Evolutionary conservation across 352 stramenopile species (phyloP), one percentile per base, ranked within the genome.

Genomic region (Chrysophaeum taylorii): DNA sequence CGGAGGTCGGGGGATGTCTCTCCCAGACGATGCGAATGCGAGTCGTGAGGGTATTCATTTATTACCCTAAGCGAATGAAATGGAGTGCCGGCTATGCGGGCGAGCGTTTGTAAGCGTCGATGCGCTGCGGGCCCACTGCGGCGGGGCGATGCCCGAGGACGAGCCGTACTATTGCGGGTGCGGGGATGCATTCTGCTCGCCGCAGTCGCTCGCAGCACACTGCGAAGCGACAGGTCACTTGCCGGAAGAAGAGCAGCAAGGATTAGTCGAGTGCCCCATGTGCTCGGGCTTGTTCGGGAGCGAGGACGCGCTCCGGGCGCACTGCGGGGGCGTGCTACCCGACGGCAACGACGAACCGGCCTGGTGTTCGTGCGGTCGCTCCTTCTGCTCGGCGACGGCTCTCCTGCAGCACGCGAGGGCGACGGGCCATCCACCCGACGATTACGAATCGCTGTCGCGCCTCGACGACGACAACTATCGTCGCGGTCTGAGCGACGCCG

Each of bases 381-480:
- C 23, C n/a, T 62, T 62, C 50, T 62, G 50, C 50, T 37, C 15
- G 5, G 23, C 50, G 25, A 5, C 15, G 5, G 50, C 50, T 12
- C 50, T 62, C 25, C 4, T 62, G 25, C 2, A 25, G 50, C 50
- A 62, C 50, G n/a, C 50, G 15, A 21, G 23, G 50, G 50, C 50
- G 23, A 29, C 45, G 23, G 4, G 15, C 15, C 15, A 2, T 25
- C 35, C n/a, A 36, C 23, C 27, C 23, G 45, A 16, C 18, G 12
- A 27, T 25, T 62, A 62, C 50, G 50, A 62, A 31, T 25, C 23
- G 50, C 50, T 62, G 25, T 37, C 23, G 25, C 7, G 7, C 25
- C 50, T 62, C n/a, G 50, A 62, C 50, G 50, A 62, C 25, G 27
- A 62, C 15, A 62, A 62, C 50, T 62, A 38, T 21, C 14, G 25